Evolutionary conservation across 2,329 filamentous ascomycete genomes (phyloP), one percentile per base, ranked within the genome.

Genomic region (Cladosporium sp.): DNA sequence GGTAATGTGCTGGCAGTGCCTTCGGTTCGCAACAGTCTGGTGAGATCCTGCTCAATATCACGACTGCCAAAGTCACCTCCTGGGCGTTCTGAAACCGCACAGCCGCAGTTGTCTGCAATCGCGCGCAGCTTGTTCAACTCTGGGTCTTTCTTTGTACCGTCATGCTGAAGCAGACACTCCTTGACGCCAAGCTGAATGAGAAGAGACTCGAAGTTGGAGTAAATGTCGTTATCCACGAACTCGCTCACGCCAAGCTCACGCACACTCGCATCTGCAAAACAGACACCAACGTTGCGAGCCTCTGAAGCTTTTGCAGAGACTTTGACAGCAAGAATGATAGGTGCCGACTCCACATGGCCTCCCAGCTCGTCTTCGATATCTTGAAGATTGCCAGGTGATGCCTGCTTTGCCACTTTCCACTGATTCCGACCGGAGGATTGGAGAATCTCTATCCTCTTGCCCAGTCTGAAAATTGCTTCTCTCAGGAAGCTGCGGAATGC

Each of bases 211-310:
- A 98, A 94, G 67, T 98, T 98, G 46, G 92, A 97, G 72, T 94
- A 98, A 8, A 96, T 77, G 65, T 98, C 93, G 64, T 97, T 98
- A 75, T 98, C 93, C n/a, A 95, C 80, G 58, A 98, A 98, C 66
- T 98, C 94, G 74, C 88, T 95, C 48, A 98, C 90, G 7, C 93
- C 93, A 2, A 98, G 78, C 72, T 98, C 93, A 45, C 93, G 80
- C 20, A 97, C 92, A 58, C 89, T 96, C 1, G 94, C 93, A 74
- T 98, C 93, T 7, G 93, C 94, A 65, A 98, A 98, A 70, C 93
- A 97, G 4, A 98, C 92, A 7, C 93, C 93, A 0, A 98, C 86
- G 57, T 80, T 88, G 39, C 93, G 80, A 5, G 86, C 88, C 67
- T 97, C 92, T 0, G 80, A 80, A 1, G 89, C 88, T 65, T 87